phyloP scores from a whole-genome alignment of 352 stramenopile genomes.

The Phytophthora litchii region DNA sequence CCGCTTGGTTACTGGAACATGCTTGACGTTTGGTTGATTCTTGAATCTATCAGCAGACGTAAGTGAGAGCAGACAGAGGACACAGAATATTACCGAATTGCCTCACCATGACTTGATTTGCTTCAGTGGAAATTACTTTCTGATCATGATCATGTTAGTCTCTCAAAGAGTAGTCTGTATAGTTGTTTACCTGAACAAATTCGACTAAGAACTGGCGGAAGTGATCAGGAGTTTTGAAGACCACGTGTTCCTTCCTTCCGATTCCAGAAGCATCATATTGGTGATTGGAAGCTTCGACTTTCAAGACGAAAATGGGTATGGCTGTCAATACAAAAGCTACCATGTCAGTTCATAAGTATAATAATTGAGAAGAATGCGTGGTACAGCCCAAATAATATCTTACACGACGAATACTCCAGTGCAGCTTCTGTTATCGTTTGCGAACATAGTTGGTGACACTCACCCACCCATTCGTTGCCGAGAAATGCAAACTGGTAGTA shows the following conservation, averaged over 20 bases:
- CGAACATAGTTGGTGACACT: conserved; percentile 59
- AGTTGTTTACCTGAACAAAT: conserved; percentile 52
- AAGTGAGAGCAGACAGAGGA: not conserved
- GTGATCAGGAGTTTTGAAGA: conserved; percentile 48
- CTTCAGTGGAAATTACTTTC: conserved; percentile 15
- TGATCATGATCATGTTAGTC: conserved; percentile 6
- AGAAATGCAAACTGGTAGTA: conserved; percentile 83
- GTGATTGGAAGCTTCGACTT: conserved; percentile 40
- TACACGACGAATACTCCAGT: conserved; percentile 41
- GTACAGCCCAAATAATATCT: not conserved
- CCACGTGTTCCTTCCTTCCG: conserved; percentile 28
- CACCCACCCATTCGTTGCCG: conserved; percentile 60
- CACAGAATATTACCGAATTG: too few relatives aligned
- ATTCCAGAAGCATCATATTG: conserved; percentile 43
- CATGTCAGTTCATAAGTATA: too few relatives aligned
- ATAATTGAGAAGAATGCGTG: too few relatives aligned
- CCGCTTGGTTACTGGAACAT: not conserved
- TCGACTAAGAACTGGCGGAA: conserved; percentile 42
- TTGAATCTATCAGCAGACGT: conserved; percentile 2
- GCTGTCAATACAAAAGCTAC: conserved; percentile 28
- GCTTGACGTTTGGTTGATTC: not conserved
- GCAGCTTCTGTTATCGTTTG: conserved; percentile 48
- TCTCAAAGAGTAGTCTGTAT: not conserved
- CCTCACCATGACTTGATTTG: conserved; percentile 20
- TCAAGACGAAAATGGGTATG: conserved; percentile 80